Conservation (phyloP, 2,329 filamentous ascomycete genomes). For the Colletotrichum tropicale region DNA sequence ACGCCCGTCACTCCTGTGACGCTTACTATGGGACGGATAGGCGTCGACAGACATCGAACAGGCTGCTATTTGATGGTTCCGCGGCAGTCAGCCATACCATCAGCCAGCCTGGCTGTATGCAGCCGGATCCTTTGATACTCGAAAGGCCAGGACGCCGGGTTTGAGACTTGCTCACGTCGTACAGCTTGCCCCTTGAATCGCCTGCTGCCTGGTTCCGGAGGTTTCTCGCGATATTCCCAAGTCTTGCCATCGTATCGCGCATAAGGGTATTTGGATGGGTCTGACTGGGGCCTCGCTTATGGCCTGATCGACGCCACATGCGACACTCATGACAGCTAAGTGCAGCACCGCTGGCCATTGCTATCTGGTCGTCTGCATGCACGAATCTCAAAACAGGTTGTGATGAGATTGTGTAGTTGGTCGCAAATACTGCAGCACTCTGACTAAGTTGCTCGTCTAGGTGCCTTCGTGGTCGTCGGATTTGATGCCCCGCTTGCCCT, state of each 20-base stretch:
- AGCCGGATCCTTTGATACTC: neutral
- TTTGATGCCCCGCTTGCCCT: neutral
- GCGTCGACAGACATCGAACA: neutral
- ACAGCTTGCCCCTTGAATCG: neutral
- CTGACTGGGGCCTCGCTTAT: neutral
- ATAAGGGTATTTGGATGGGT: neutral
- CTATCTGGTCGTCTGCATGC: neutral
- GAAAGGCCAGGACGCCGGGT: neutral
- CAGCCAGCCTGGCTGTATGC: neutral
- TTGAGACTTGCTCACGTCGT: neutral
- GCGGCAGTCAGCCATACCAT: neutral
- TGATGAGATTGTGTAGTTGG: neutral
- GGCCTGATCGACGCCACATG: slow-evolving; percentile 2
- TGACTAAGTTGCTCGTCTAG: neutral
- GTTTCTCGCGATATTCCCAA: neutral
- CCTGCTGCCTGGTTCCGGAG: neutral
- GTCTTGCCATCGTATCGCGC: neutral
- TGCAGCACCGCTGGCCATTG: neutral
- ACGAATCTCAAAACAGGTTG: neutral
- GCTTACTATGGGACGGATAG: neutral
- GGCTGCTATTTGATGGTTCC: neutral
- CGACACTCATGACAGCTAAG: neutral
- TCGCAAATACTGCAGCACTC: neutral
- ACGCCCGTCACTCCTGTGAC: neutral
- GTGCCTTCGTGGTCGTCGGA: neutral